Evolutionary conservation across 371 early-diverging fungal genomes (phyloP), one percentile per base, ranked within the genome.

Genomic region (Mucor mucedo): DNA sequence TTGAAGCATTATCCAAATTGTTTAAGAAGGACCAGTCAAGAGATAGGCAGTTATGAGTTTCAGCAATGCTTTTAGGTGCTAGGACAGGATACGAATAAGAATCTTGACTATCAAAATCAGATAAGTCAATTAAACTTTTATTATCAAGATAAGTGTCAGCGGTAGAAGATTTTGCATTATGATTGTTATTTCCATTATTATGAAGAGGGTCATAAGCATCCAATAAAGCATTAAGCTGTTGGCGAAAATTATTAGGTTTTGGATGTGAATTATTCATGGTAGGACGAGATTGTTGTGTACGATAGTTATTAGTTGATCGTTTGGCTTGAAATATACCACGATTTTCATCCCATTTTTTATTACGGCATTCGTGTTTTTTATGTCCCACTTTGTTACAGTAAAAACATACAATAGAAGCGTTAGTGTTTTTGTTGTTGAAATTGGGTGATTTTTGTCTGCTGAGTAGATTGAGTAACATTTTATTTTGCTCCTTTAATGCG

Each of bases 351-450:
- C 39, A 39, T 39, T 39, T 39, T 39, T 39, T 39, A 10, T 39
- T 39, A 6, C 52, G 2, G 42, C 60, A 60, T 8, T 60, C 29
- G 30, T 33, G 32, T 41, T 40, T 4, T 49, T 29, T 9, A 41
- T 60, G 60, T 1, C 60, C 60, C 0, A 6, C 8, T 5, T 60
- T 60, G 5, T 30, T 14, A 16, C 60, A 60, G 38, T 40, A 60
- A 30, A 39, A 52, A n/a, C n/a, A n/a, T n/a, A n/a, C n/a, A 16
- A 27, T 0, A 39, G 5, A 6, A 39, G 5, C 10, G 39, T 39
- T 39, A 10, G 39, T 39, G 5, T 10, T 5, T 39, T 39, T 5
- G 5, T 10, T 10, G 10, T 39, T 6, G 10, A 6, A 6, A 39
- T 39, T 39, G 39, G 6, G 5, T 6, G 39, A 6, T 39, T 10